Conservation (phyloP, 176 grass and related monocot genomes). For the Dactylis glomerata region DNA sequence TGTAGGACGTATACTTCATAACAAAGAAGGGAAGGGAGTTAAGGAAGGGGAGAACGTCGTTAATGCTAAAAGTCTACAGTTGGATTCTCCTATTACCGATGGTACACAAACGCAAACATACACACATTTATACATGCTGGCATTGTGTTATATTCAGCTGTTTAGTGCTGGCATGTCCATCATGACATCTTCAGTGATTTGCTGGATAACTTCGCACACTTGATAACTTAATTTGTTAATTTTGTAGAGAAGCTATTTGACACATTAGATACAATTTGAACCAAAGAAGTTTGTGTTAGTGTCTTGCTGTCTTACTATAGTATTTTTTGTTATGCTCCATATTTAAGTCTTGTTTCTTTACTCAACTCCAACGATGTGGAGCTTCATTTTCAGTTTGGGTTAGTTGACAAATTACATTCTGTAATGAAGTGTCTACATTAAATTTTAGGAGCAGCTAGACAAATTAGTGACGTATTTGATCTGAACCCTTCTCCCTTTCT, state of each 20-base stretch:
- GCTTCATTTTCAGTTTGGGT: not conserved
- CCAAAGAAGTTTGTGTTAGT: not conserved
- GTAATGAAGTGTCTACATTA: constrained; percentile 1
- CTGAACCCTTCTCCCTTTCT: not conserved
- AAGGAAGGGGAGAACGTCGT: constrained; percentile 27
- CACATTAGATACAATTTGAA: not conserved
- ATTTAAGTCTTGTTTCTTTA: constrained; percentile 14
- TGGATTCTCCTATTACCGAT: constrained; percentile 36
- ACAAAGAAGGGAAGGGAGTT: constrained; percentile 29
- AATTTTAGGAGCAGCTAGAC: not conserved
- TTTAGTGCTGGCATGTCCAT: not conserved
- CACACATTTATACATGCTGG: not conserved
- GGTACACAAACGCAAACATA: constrained; percentile 17
- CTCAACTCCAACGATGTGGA: not conserved
- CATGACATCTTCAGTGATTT: not conserved
- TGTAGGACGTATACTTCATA: constrained; percentile 32
- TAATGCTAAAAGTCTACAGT: constrained; percentile 7
- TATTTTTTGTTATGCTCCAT: not conserved
- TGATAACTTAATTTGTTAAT: not conserved
- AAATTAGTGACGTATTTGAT: not conserved
- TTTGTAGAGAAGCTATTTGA: constrained; percentile 5
- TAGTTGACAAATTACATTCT: not conserved
- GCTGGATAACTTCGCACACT: not conserved
- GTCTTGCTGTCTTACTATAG: not conserved
- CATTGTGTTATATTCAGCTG: constrained; percentile 3